phyloP scores from a whole-genome alignment of 2,329 filamentous ascomycete genomes.

The Penicillium polonicum region DNA sequence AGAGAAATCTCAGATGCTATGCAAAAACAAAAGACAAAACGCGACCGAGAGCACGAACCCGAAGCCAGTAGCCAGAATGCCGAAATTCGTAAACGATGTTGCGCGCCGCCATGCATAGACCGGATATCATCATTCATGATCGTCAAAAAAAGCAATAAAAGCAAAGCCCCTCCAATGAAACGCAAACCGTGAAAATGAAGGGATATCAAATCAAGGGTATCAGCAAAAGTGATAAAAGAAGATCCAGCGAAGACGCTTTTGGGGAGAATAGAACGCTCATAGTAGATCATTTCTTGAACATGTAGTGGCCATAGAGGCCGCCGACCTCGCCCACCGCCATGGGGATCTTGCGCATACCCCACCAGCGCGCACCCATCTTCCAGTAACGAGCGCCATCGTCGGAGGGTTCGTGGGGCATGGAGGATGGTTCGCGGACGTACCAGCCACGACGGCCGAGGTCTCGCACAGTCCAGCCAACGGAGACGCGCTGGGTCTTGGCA shows the following conservation, averaged over 20 bases:
- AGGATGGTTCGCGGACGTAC: conserved; percentile 55
- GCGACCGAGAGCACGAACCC: conserved; percentile 28
- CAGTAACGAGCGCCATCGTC: conserved; percentile 65
- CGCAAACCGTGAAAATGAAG: conserved; percentile 10
- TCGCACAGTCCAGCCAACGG: conserved; percentile 68
- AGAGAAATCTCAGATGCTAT: conserved; percentile 28
- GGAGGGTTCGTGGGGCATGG: conserved; percentile 30
- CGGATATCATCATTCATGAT: conserved; percentile 30
- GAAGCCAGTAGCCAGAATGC: conserved; percentile 28
- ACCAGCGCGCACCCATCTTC: conserved; percentile 83
- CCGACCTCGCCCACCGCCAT: conserved; percentile 57
- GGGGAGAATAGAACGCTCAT: conserved; percentile 16
- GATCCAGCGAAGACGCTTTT: conserved; percentile 18
- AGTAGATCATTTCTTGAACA: conserved; percentile 52
- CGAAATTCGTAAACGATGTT: conserved; percentile 30
- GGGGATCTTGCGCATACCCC: conserved; percentile 74
- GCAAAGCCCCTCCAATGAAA: conserved; percentile 15
- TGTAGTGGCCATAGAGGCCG: conserved; percentile 60
- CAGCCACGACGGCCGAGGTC: conserved; percentile 68
- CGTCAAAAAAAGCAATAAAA: conserved; percentile 13
- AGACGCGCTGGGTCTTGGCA: conserved; percentile 52
- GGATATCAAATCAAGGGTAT: conserved; percentile 23
- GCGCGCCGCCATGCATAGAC: conserved; percentile 31
- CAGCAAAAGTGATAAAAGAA: conserved; percentile 9
- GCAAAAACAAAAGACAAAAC: conserved; percentile 24